Base-by-base conservation (phyloP, 1,284 basidiomycete species). In the Puccinia novopanici region DNA sequence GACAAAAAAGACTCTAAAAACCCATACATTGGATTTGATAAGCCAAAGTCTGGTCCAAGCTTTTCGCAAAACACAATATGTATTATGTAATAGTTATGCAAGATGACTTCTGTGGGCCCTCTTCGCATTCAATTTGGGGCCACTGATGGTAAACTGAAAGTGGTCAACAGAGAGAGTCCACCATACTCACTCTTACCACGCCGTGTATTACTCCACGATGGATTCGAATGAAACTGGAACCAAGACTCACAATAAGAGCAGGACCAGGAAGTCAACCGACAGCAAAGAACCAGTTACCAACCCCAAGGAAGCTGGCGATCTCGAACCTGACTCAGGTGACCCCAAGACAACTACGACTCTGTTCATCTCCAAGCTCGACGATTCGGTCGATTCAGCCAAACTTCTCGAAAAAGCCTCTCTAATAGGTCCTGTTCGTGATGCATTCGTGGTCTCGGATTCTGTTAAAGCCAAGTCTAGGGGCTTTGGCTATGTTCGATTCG, bases 401-500 rank as follows among this genome's bases (percentile, higher is more conserved):
- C 88, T 99, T 52, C 89, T 93, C 84, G 95, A 94, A 0, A 89
- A 95, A 71, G 98, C 98, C 88, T 98, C 95, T 19, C 94, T 95
- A 85, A 90, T 98, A 82, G 97, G 95, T 1, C 97, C 96, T 15
- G 91, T 99, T 27, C 90, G 94, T 67, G 92, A 93, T 52, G 96
- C 95, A 0, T 99, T 99, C 85, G 91, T 99, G 1, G 96, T 98
- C 15, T 90, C 91, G 4, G 91, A 93, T 82, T 89, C 89, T 67
- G 91, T 90, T 61, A 90, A 91, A 0, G 92, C 92, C 54, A 89
- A 91, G 42, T 95, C 94, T 4, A 98, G 98, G 86, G 97, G 96
- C 83, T 94, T 98, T n/a, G 96, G 96, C 82, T 99, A 98, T 86
- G 94, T 98, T 81, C 92, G 94, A 0, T 99, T 95, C 86, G 91